Conservation (phyloP, 2,329 filamentous ascomycete genomes). For the Periconia sp. region DNA sequence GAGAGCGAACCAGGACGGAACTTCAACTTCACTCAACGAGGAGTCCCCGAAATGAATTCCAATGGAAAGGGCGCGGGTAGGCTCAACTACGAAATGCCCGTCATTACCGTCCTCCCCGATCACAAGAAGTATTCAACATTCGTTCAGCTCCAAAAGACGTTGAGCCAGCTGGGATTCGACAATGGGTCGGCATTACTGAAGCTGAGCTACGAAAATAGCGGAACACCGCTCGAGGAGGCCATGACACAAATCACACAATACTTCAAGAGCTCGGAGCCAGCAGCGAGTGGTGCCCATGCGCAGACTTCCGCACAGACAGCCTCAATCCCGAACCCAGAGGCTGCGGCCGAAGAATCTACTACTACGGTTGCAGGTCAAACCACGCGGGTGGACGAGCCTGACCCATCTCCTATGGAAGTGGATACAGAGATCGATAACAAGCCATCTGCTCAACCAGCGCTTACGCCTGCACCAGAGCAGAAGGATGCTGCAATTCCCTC, state of each 20-base stretch:
- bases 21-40: slow-evolving; percentile 81
- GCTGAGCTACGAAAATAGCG: slow-evolving; percentile 74
- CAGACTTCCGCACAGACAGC: slow-evolving; percentile 28
- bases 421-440: slow-evolving; percentile 36
- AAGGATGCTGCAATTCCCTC: background rate
- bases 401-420: slow-evolving; percentile 34
- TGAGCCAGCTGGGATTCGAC: slow-evolving; percentile 85
- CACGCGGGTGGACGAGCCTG: slow-evolving; percentile 22
- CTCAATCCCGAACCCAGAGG: slow-evolving; percentile 22
- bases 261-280: slow-evolving; percentile 57
- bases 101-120: slow-evolving; percentile 75
- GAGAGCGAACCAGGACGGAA: slow-evolving; percentile 60
- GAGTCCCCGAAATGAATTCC: slow-evolving; percentile 63
- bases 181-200: slow-evolving; percentile 78
- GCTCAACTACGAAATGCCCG: slow-evolving; percentile 84
- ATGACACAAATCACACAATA: slow-evolving; percentile 78
- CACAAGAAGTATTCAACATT: slow-evolving; percentile 73
- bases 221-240: slow-evolving; percentile 79
- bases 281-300: slow-evolving; percentile 28
- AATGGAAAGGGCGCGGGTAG: slow-evolving; percentile 65
- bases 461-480: slow-evolving; percentile 16
- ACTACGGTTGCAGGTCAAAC: slow-evolving; percentile 28
- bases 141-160: slow-evolving; percentile 81
- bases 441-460: slow-evolving; percentile 11
- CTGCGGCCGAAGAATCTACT: slow-evolving; percentile 27